Evolutionary conservation across 2,329 filamentous ascomycete species (phyloP).

Genomic region (Fusarium stilboides): DNA sequence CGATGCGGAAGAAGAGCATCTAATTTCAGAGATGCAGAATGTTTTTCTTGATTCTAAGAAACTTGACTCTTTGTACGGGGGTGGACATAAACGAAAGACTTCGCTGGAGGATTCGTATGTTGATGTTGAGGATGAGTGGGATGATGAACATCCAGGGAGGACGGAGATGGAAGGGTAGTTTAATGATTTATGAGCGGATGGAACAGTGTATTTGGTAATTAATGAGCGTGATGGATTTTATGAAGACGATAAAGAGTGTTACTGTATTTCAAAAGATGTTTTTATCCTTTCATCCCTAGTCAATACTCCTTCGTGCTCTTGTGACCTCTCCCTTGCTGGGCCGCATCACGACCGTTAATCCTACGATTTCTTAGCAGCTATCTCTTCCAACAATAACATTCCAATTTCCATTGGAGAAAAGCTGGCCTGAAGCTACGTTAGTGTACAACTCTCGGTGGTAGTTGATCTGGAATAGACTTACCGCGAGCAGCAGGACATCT

Average conservation of each 20-base stretch:
- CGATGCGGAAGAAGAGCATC: constrained; percentile 25
- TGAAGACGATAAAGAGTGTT: not conserved
- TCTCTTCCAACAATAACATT: not conserved
- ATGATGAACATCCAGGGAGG: constrained; percentile 25
- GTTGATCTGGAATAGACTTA: too few species aligned
- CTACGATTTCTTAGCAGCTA: not conserved
- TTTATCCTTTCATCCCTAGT: too few species aligned
- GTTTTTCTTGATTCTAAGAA: constrained; percentile 36
- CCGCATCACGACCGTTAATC: too few species aligned
- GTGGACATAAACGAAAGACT: constrained; percentile 2
- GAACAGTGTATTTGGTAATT: not conserved
- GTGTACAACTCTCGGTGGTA: not conserved
- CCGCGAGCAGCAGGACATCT: too few species aligned
- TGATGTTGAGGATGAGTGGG: constrained; percentile 43
- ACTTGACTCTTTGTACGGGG: constrained; percentile 27
- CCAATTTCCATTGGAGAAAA: not conserved
- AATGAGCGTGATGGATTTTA: not conserved
- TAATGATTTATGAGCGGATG: not conserved
- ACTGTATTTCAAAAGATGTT: not conserved
- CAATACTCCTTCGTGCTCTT: too few species aligned
- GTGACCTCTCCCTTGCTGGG: too few species aligned
- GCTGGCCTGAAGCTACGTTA: not conserved
- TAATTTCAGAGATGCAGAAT: constrained; percentile 34
- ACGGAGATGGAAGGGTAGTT: constrained; percentile 40
- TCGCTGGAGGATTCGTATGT: constrained; percentile 34